These are phyloP conservation scores for Didymella lethalis DNA, from an alignment of 2,329 filamentous ascomycete genomes.

Conservation along the genomic window DNA sequence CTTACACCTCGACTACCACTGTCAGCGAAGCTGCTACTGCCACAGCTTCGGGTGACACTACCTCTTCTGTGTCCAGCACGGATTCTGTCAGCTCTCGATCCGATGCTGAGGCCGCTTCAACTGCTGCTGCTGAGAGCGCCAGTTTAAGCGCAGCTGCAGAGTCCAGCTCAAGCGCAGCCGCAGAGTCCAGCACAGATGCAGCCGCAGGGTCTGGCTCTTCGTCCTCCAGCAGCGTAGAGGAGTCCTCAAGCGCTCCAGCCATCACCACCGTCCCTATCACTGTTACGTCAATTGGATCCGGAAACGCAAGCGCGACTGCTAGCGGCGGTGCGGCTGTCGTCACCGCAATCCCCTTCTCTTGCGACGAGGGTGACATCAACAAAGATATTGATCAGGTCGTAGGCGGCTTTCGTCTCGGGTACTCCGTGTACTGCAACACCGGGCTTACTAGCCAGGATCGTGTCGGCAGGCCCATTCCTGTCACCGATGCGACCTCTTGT, in stretches of 20 bases:
- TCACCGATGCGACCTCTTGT: constrained; percentile 33
- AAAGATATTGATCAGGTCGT: constrained; percentile 37
- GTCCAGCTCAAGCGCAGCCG: background rate
- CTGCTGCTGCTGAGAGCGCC: background rate
- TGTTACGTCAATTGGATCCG: background rate
- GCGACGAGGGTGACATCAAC: constrained; percentile 27
- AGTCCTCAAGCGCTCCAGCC: constrained; percentile 3
- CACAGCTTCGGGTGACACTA: background rate
- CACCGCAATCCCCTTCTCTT: constrained; percentile 38
- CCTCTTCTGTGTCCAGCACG: constrained; percentile 4
- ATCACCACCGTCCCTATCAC: constrained; percentile 7
- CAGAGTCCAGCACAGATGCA: background rate
- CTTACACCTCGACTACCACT: constrained; percentile 20
- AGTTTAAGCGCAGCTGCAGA: background rate
- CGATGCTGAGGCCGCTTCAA: background rate
- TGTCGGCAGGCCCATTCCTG: constrained; percentile 23
- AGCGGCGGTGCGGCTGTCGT: constrained; percentile 23
- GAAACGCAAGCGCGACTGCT: constrained; percentile 3
- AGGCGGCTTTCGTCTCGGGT: constrained; percentile 36
- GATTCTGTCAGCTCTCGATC: constrained; percentile 4
- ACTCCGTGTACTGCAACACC: constrained; percentile 40
- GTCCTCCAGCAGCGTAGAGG: constrained; percentile 1
- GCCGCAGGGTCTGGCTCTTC: constrained; percentile 3
- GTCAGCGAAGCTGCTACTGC: constrained; percentile 7
- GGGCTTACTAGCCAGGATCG: constrained; percentile 31